Evolutionary conservation across 2,329 filamentous ascomycete species (phyloP).

Genomic region (Aspergillus vadensis): DNA sequence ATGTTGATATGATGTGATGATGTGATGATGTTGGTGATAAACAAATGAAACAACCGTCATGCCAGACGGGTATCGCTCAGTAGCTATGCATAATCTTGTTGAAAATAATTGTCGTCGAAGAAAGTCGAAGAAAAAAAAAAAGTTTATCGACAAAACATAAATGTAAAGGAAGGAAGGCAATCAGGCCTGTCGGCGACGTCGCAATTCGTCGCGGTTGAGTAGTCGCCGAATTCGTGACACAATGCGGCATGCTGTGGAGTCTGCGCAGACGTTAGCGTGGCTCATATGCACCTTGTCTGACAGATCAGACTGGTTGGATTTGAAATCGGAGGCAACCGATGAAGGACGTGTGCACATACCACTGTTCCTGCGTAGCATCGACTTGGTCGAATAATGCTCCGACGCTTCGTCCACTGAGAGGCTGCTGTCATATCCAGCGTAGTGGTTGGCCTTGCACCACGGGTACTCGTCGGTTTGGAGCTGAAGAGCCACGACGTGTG

Average conservation of each 20-base stretch:
- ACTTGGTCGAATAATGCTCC: constrained; percentile 21
- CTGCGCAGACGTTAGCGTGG: constrained; percentile 23
- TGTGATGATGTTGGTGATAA: background rate
- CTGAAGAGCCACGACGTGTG: constrained; percentile 41
- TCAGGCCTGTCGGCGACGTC: constrained; percentile 25
- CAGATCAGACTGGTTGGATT: constrained; percentile 15
- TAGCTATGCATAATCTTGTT: background rate
- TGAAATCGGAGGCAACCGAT: background rate
- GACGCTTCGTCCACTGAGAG: constrained; percentile 35
- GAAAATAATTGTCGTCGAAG: background rate
- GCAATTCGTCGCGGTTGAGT: constrained; percentile 37
- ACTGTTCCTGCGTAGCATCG: constrained; percentile 26
- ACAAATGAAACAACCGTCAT: constrained; percentile 13
- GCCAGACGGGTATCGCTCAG: constrained; percentile 14
- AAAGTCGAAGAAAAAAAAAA: background rate
- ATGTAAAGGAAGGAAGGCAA: constrained; percentile 7
- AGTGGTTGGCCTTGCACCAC: constrained; percentile 30
- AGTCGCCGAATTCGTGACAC: constrained; percentile 37
- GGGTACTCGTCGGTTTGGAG: constrained; percentile 33
- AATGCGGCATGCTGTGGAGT: constrained; percentile 30
- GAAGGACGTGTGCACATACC: constrained; percentile 24
- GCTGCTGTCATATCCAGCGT: constrained; percentile 32
- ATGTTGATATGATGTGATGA: background rate
- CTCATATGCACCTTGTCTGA: constrained; percentile 10
- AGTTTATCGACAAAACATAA: background rate